Base-by-base conservation (phyloP, 345 rosid genomes). In the Lepidium didymum region DNA sequence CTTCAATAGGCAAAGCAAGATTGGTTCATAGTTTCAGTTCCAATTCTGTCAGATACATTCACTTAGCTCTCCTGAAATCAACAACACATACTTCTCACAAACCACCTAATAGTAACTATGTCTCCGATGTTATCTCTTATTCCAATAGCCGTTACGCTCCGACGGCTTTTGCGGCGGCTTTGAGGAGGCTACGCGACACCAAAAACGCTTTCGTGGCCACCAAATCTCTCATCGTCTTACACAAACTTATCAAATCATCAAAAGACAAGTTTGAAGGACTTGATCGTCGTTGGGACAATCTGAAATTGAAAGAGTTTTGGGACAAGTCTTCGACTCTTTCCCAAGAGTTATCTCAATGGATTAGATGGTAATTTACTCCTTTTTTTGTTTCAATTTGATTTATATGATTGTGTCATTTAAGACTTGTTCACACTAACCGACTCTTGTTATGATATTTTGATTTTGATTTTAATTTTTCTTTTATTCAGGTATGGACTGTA, bases 321-420 rank as follows among this genome's bases (percentile, higher is more conserved):
- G 96, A 92, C 46, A 53, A 52, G 44, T 41, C 83, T 7, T 72
- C 88, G 0, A 75, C 79, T 1, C 4, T 84, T 6, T 35, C 82
- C 0, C 80, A 88, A 85, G 91, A 92, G 13, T 78, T 90, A 12
- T 86, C 96, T 52, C 81, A 80, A 4, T 90, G 93, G 96, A 79
- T 90, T 51, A 76, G 88, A 79, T 92, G 98, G 98, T 88, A 72
- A 8, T 43, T 43, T 53, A 27, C 16, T 33, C 1, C 10, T 51
- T 14, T 56, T 33, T 35, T 13, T 3, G 0, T 4, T 2, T 35
- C 16, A 4, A 54, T 9, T 25, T 33, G 1, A 31, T 13, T 23
- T 7, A 8, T 1, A 2, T 15, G 58, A 57, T 35, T 43, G 25
- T 65, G 71, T 55, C 27, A 47, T 23, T 3, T 55, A 61, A 46